Evolutionary conservation across 2,329 filamentous ascomycete species (phyloP).

Genomic region (Helminthosporium solani): DNA sequence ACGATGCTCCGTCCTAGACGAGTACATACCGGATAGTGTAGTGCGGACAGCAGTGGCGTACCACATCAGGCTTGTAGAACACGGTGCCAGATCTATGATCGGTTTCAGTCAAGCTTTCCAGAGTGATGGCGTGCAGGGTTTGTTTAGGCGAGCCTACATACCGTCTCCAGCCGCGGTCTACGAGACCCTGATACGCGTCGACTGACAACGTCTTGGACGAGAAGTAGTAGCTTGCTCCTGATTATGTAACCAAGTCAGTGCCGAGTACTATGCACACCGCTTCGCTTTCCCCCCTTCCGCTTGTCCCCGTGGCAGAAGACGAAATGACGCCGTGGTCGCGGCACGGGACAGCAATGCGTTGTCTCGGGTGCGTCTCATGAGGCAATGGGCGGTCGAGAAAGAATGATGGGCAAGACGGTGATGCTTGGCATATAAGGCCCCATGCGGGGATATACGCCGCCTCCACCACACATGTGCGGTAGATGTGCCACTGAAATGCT

Average conservation of each 20-base stretch:
- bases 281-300: neutral
- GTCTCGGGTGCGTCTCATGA: slow-evolving; percentile 2
- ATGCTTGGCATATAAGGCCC: slow-evolving; percentile 18
- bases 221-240: slow-evolving; percentile 74
- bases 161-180: slow-evolving; percentile 77
- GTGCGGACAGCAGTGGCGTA: slow-evolving; percentile 84
- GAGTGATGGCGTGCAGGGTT: slow-evolving; percentile 13
- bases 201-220: slow-evolving; percentile 62
- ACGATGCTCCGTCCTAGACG: too few species aligned
- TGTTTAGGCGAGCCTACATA: slow-evolving; percentile 53
- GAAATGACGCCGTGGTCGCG: slow-evolving; percentile 1
- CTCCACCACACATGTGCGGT: slow-evolving; percentile 29
- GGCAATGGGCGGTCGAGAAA: neutral
- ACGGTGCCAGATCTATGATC: slow-evolving; percentile 54
- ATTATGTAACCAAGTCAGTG: slow-evolving; percentile 31
- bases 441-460: slow-evolving; percentile 12
- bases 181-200: slow-evolving; percentile 67
- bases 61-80: slow-evolving; percentile 76
- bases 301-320: neutral
- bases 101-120: slow-evolving; percentile 2
- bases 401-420: neutral
- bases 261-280: neutral
- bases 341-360: slow-evolving; percentile 3
- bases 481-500: neutral
- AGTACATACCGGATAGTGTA: slow-evolving; percentile 66